Conservation (phyloP, 805 yeast species). For the Sugiyamaella marilandica region DNA sequence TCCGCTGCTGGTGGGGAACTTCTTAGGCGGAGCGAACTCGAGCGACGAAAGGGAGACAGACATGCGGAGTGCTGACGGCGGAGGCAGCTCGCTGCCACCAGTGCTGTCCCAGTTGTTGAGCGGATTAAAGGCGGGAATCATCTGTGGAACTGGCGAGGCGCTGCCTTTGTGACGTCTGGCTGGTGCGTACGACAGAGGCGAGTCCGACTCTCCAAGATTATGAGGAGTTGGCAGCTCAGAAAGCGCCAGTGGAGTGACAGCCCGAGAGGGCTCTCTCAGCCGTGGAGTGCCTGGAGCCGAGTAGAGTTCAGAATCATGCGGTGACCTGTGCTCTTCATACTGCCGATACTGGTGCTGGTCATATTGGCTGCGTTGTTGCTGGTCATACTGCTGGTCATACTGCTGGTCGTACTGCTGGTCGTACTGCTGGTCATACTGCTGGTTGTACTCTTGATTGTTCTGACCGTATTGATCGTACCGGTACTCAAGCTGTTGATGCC, state of each 20-base stretch:
- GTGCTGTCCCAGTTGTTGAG: constrained; percentile 7
- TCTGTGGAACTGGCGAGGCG: constrained; percentile 6
- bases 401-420: not conserved
- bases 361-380: not conserved
- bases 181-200: constrained; percentile 23
- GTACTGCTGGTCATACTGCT: constrained; percentile 1
- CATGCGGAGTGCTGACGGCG: constrained; percentile 24
- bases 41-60: constrained; percentile 19
- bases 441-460: not conserved
- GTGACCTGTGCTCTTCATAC: not conserved
- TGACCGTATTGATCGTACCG: not conserved
- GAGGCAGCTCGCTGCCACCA: constrained; percentile 18
- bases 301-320: not conserved
- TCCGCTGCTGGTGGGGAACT: constrained; percentile 9
- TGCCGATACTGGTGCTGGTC: not conserved
- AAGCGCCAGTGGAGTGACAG: constrained; percentile 18
- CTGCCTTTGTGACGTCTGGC: constrained; percentile 16
- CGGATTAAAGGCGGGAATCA: constrained; percentile 9
- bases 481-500: not conserved
- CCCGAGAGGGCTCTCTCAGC: constrained; percentile 5
- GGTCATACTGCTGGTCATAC: not conserved
- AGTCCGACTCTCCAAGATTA: constrained; percentile 20
- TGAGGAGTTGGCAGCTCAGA: constrained; percentile 25
- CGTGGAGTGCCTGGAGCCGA: not conserved
- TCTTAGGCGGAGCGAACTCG: constrained; percentile 26